Evolutionary conservation across 2,329 filamentous ascomycete genomes (phyloP), one percentile per base, ranked within the genome.

Genomic region (Colletotrichum tabaci): DNA sequence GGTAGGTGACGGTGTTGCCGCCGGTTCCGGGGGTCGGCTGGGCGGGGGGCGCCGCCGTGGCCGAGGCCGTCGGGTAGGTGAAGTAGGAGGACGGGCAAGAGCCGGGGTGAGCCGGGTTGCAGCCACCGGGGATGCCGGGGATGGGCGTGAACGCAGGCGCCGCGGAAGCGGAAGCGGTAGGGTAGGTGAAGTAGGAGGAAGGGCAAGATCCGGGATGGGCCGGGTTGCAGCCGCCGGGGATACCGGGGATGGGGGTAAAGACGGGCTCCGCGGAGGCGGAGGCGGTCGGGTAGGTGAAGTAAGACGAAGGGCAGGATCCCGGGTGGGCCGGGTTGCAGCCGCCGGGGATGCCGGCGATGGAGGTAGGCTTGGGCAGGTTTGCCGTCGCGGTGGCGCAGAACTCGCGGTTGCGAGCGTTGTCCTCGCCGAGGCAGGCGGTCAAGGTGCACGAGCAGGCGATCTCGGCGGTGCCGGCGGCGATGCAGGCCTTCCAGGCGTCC

Each of bases 211-310:
- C 68, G 35, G 64, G 68, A 30, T 72, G 66, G 4, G 70, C 70
- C 21, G 70, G 70, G 66, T 72, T 72, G 70, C 70, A 72, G 8
- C 70, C 70, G 15, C 69, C 69, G 53, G 69, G 69, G 46, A 72
- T 72, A 23, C 68, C 64, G 16, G 57, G 21, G 26, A 67, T 56
- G 23, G 52, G 12, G 12, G 63, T 66, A 3, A 63, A 50, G 26
- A 4, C 26, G 26, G 26, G 26, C 26, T 26, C 26, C 26, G 26
- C 26, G 3, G 26, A 26, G 26, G 26, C 26, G 3, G 26, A 26
- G 26, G 26, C 26, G 26, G 26, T 26, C 26, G 26, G 26, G 26
- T 26, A 26, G 26, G 26, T 26, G 26, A 26, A 26, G 26, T 26
- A 26, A 26, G 26, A 26, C 26, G 26, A 26, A 3, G 26, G 26